Evolutionary conservation across 2,329 filamentous ascomycete species (phyloP).

Genomic region (Paracamarosporium sp.): DNA sequence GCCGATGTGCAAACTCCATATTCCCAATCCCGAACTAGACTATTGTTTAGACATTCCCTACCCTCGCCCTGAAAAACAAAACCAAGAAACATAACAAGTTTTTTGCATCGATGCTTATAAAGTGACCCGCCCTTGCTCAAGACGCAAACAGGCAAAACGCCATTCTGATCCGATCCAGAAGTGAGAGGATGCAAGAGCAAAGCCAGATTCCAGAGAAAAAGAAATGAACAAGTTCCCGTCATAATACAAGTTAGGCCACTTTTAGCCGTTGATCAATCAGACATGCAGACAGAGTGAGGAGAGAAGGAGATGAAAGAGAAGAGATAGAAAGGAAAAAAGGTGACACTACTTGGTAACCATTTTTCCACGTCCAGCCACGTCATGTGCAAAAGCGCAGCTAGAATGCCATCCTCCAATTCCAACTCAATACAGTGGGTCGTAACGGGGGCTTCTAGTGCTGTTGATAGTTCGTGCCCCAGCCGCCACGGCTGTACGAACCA

Average conservation of each 20-base stretch:
- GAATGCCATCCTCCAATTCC: slow-evolving; percentile 6
- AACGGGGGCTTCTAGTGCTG: slow-evolving; percentile 37
- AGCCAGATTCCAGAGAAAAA: slow-evolving; percentile 29
- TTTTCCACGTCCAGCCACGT: slow-evolving; percentile 12
- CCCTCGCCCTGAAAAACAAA: slow-evolving; percentile 22
- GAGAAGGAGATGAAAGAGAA: slow-evolving; percentile 9
- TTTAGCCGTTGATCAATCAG: slow-evolving; percentile 32
- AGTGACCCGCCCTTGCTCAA: slow-evolving; percentile 10
- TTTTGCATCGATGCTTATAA: slow-evolving; percentile 11
- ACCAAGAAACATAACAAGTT: slow-evolving; percentile 1
- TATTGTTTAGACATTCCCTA: slow-evolving; percentile 27
- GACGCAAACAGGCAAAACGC: slow-evolving; percentile 6
- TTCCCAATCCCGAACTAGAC: slow-evolving; percentile 23
- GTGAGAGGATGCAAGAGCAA: slow-evolving; percentile 39
- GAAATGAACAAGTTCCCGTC: slow-evolving; percentile 24
- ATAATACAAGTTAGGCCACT: slow-evolving; percentile 40
- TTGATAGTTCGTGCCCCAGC: slow-evolving; percentile 58
- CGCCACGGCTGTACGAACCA: slow-evolving; percentile 52
- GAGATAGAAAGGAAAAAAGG: slow-evolving; percentile 20
- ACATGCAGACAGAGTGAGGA: slow-evolving; percentile 9
- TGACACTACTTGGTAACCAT: slow-evolving; percentile 33
- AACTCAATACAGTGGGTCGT: slow-evolving; percentile 5
- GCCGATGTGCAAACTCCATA: slow-evolving; percentile 4
- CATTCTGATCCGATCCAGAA: slow-evolving; percentile 17
- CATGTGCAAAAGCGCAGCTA: slow-evolving; percentile 9